Percentiles rank a stretch among this genome's conserved stretches.
These are phyloP conservation scores for Amylocarpus encephaloides DNA, from an alignment of 2,329 filamentous ascomycete genomes.

Conservation along the genomic window DNA sequence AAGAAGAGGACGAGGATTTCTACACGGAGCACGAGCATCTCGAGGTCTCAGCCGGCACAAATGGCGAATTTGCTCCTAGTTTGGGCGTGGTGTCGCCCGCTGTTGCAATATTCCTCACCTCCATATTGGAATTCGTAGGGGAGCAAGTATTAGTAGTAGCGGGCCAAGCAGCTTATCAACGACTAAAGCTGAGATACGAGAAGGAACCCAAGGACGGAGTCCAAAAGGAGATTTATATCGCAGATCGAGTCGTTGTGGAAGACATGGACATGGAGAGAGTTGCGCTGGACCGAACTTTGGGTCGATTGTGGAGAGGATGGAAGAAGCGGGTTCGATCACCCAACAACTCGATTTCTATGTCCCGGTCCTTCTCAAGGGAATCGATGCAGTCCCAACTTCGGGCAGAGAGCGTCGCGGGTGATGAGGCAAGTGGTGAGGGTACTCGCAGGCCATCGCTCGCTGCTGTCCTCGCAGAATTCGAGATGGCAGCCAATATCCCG, in stretches of 20 bases:
- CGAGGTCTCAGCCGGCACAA: slow-evolving; percentile 47
- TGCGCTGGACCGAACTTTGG: slow-evolving; percentile 80
- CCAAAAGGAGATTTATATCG: slow-evolving; percentile 40
- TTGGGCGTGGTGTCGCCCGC: slow-evolving; percentile 74
- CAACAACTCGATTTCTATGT: slow-evolving; percentile 38
- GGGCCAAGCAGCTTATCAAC: slow-evolving; percentile 73
- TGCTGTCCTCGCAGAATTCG: slow-evolving; percentile 21
- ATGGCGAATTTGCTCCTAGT: slow-evolving; percentile 48
- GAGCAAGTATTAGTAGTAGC: slow-evolving; percentile 86
- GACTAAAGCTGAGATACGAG: slow-evolving; percentile 52
- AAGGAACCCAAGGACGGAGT: slow-evolving; percentile 51
- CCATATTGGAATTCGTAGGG: slow-evolving; percentile 87
- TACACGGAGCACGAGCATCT: slow-evolving; percentile 77
- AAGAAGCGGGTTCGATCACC: slow-evolving; percentile 72
- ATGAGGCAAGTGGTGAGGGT: slow-evolving; percentile 29
- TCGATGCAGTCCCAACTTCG: slow-evolving; percentile 34
- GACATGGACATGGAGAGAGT: slow-evolving; percentile 91
- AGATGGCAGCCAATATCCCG: slow-evolving; percentile 53
- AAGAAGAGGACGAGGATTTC: slow-evolving; percentile 93
- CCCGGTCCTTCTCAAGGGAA: slow-evolving; percentile 44
- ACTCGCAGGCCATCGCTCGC: slow-evolving; percentile 15
- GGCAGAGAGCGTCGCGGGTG: slow-evolving; percentile 36
- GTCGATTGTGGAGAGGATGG: slow-evolving; percentile 90
- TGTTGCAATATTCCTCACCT: slow-evolving; percentile 92
- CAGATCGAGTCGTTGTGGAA: slow-evolving; percentile 72